Evolutionary conservation across 805 yeast species (phyloP).

Genomic region (Metschnikowia koreensis): DNA sequence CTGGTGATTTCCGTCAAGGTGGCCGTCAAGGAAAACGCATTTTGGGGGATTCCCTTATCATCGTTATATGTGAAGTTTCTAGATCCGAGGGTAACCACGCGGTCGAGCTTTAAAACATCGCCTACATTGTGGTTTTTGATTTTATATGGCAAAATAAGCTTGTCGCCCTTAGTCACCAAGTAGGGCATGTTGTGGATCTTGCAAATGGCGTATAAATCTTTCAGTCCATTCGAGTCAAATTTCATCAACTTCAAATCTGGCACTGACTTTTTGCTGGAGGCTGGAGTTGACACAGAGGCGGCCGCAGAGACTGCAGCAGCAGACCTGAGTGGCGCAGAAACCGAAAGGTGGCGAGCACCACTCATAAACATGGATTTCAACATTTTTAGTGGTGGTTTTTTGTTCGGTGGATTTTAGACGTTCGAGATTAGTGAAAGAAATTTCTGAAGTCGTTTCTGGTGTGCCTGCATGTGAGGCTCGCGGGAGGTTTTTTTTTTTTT

Average conservation of each 20-base stretch:
- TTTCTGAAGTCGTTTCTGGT: not conserved
- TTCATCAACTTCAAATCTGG: conserved; percentile 61
- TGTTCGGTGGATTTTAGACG: not conserved
- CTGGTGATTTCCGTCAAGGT: conserved; percentile 84
- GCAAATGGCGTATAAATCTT: conserved; percentile 74
- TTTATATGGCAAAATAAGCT: conserved; percentile 72
- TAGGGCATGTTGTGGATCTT: conserved; percentile 81
- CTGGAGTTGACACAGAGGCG: not conserved
- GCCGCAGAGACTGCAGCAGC: conserved; percentile 1
- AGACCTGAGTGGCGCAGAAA: conserved; percentile 10
- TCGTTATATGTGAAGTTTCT: conserved; percentile 65
- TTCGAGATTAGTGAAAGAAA: not conserved
- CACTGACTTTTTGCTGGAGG: not conserved
- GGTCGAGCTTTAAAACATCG: conserved; percentile 68
- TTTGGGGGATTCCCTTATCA: conserved; percentile 46
- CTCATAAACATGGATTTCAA: conserved; percentile 11
- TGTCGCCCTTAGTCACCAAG: conserved; percentile 89
- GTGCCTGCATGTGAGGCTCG: not conserved
- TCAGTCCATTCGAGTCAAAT: conserved; percentile 52
- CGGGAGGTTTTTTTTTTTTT: not conserved
- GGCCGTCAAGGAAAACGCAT: conserved; percentile 64
- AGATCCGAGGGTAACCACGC: conserved; percentile 81
- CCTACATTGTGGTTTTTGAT: conserved; percentile 80
- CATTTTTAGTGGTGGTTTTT: conserved; percentile 4
- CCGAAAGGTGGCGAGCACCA: conserved; percentile 12